Conservation (phyloP, 805 yeast species). For the Myxozyma vanderwaltii region DNA sequence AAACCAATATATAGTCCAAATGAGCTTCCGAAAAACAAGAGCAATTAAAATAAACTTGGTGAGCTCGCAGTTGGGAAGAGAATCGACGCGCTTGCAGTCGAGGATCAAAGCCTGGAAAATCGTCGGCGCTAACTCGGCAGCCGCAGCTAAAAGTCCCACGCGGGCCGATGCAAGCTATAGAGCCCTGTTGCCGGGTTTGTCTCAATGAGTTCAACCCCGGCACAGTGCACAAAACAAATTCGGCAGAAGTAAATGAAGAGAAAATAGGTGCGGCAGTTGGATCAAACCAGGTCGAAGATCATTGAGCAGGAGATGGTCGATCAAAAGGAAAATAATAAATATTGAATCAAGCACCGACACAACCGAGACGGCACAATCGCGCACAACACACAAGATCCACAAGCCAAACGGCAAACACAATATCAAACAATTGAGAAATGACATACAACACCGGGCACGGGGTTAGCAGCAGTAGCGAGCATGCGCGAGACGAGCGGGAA, state of each 20-base stretch:
- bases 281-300: background rate
- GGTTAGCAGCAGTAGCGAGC: conserved; percentile 28
- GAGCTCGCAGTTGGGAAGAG: background rate
- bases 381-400: background rate
- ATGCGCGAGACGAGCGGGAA: conserved; percentile 25
- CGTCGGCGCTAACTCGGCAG: conserved; percentile 9
- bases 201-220: background rate
- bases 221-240: background rate
- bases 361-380: background rate
- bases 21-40: too few relatives aligned
- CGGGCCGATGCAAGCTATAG: background rate
- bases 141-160: conserved; percentile 6
- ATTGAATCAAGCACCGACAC: background rate
- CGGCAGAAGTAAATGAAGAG: background rate
- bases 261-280: background rate
- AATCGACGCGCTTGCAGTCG: background rate
- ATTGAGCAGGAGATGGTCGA: background rate
- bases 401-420: background rate
- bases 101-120: background rate
- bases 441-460: conserved; percentile 29
- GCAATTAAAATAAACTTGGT: too few relatives aligned
- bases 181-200: too few relatives aligned
- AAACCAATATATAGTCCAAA: too few relatives aligned
- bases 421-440: background rate
- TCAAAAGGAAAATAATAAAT: background rate